Percentiles rank a stretch among this genome's conserved stretches.
Evolutionary conservation across 768 basidiomycete genomes (phyloP).

Genomic region (Leccinum obscurum): DNA sequence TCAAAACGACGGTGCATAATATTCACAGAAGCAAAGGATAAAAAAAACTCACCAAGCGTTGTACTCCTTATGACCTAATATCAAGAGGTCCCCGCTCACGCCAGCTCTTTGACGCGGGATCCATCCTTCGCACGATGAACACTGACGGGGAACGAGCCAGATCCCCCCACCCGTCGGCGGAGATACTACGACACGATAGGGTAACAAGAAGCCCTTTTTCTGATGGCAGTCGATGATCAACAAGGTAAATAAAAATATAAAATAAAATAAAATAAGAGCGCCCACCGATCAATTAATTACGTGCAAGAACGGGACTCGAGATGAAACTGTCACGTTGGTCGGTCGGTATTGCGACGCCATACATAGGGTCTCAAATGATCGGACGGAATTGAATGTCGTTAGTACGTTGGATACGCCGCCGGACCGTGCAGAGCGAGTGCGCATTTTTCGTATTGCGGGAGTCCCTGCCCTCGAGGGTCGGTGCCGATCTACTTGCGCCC

Average conservation of each 20-base stretch:
- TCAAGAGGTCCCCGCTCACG: too few species aligned
- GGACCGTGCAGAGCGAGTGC: slow-evolving; percentile 1
- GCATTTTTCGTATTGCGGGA: not conserved
- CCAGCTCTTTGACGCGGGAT: not conserved
- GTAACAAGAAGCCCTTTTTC: not conserved
- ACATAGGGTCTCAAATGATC: not conserved
- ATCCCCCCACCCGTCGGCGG: slow-evolving; percentile 16
- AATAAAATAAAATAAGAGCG: not conserved
- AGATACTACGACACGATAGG: slow-evolving; percentile 17
- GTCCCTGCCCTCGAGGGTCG: not conserved
- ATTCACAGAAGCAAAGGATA: not conserved
- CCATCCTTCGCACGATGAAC: not conserved
- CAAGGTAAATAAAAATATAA: not conserved
- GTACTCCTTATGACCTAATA: not conserved
- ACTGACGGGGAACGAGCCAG: slow-evolving; percentile 4
- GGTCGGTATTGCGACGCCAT: not conserved
- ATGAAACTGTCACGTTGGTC: not conserved
- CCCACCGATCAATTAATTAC: slow-evolving; percentile 3
- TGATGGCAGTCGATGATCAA: not conserved
- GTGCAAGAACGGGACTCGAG: not conserved
- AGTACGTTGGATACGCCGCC: not conserved
- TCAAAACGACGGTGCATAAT: not conserved
- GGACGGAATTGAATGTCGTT: not conserved
- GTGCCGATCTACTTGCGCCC: slow-evolving; percentile 1
- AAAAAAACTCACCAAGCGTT: not conserved